phyloP scores from a whole-genome alignment of 2,329 filamentous ascomycete genomes.

The Eurotiales sp. region DNA sequence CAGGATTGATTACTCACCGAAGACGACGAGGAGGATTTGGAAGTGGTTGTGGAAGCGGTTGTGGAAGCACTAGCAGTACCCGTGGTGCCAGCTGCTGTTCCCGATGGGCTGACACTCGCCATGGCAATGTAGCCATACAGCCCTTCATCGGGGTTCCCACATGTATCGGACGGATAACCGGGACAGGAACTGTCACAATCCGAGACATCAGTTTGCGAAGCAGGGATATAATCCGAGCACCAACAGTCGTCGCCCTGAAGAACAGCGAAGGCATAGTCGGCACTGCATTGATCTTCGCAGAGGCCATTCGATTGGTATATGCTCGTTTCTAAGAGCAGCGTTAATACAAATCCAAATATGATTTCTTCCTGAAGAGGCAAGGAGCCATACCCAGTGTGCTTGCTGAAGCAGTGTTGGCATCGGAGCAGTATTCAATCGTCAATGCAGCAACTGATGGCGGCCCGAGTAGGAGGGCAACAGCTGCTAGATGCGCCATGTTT shows the following conservation, averaged over 20 bases:
- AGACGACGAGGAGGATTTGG: slow-evolving; percentile 8
- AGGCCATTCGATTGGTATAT: slow-evolving; percentile 46
- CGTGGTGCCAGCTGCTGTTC: slow-evolving; percentile 25
- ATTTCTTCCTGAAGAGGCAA: slow-evolving; percentile 14
- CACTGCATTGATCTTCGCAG: slow-evolving; percentile 37
- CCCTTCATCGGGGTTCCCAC: slow-evolving; percentile 37
- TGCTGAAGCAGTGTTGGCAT: slow-evolving; percentile 42
- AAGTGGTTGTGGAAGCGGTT: slow-evolving; percentile 11
- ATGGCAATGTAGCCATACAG: slow-evolving; percentile 44
- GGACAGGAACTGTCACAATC: slow-evolving; percentile 42
- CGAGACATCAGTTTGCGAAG: slow-evolving; percentile 29
- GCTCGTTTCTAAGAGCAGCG: slow-evolving; percentile 28
- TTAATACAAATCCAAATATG: neutral
- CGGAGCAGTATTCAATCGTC: slow-evolving; percentile 40
- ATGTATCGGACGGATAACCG: slow-evolving; percentile 45
- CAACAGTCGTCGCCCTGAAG: slow-evolving; percentile 46
- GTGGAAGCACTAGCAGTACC: slow-evolving; percentile 13
- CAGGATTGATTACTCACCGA: slow-evolving; percentile 7
- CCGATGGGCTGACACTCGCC: slow-evolving; percentile 27
- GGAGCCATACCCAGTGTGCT: slow-evolving; percentile 33
- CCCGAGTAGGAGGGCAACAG: slow-evolving; percentile 24
- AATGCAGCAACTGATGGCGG: slow-evolving; percentile 22
- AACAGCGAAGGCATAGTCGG: slow-evolving; percentile 44
- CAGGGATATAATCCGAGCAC: slow-evolving; percentile 47
- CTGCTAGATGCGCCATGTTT: slow-evolving; percentile 2